Base-by-base conservation (phyloP, 352 stramenopile genomes). In the Pythium phragmitis region DNA sequence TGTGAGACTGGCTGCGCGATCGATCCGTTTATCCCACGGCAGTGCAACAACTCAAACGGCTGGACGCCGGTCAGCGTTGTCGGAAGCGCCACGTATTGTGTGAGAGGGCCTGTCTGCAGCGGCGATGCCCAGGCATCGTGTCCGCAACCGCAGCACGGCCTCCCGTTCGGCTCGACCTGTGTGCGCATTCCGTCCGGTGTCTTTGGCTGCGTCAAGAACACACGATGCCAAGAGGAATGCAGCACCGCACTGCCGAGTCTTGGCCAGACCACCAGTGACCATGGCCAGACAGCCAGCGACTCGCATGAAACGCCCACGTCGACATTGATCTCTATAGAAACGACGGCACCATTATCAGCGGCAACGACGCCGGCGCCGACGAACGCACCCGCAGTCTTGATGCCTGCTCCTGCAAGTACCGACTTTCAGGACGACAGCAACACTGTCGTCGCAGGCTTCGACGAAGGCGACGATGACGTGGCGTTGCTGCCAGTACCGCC, bases 101-200 rank as follows among this genome's bases (percentile, higher is more conserved):
- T 41, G 2, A 30, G 26, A 19, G 63, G 56, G 19, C n/a, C 47
- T 0, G 39, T 70, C 7, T 70, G 57, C 37, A 34, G 49, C n/a
- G 63, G 41, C 1, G 16, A 62, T 23, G 14, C 30, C 7, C 49
- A 61, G 34, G 47, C n/a, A 3, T 42, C 36, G 14, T 70, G 63
- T n/a, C 57, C 63, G 3, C 43, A 28, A 8, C 57, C 63, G 1
- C 57, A 70, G 51, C 57, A 12, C 9, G 63, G 63, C 2, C 52
- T 70, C 17, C 63, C 63, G 7, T 62, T 65, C 19, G 63, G 63
- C 28, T 61, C 63, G 26, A 63, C 49, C n/a, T 70, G 63, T 23
- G 50, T 53, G 7, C 53, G 45, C 3, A 57, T 70, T 8, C 23
- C 56, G 3, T 30, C 63, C 12, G 63, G 57, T 19, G 63, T 65